phyloP scores from a whole-genome alignment of 2,329 filamentous ascomycete genomes.

The Calonectria naviculata region DNA sequence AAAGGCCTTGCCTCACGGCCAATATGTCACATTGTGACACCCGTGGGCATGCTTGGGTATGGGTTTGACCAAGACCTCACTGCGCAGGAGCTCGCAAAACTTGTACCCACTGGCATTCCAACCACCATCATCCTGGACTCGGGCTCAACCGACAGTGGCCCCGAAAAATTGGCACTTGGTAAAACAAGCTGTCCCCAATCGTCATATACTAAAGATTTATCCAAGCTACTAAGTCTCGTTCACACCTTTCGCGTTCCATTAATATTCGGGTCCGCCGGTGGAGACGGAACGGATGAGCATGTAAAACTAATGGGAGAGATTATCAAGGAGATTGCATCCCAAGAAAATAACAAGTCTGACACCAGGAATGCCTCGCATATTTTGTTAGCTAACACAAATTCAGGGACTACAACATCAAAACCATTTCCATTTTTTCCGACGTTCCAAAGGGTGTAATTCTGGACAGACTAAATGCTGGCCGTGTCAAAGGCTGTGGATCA shows the following conservation, averaged over 20 bases:
- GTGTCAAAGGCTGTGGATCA: slow-evolving; percentile 50
- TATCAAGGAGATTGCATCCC: slow-evolving; percentile 37
- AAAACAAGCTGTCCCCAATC: slow-evolving; percentile 52
- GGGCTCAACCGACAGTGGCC: slow-evolving; percentile 50
- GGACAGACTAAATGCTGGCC: slow-evolving; percentile 41
- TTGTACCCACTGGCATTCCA: slow-evolving; percentile 43
- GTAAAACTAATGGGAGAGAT: slow-evolving; percentile 53
- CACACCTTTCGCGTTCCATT: slow-evolving; percentile 49
- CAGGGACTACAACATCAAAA: slow-evolving; percentile 43
- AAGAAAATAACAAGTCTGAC: slow-evolving; percentile 18
- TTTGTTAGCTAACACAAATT: neutral
- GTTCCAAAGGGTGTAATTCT: slow-evolving; percentile 48
- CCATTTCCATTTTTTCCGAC: slow-evolving; percentile 51
- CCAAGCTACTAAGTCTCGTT: slow-evolving; percentile 49
- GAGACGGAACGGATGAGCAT: slow-evolving; percentile 58
- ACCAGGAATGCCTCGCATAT: accelerated
- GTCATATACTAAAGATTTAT: slow-evolving; percentile 55
- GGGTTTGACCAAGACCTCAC: slow-evolving; percentile 52
- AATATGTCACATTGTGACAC: slow-evolving; percentile 56
- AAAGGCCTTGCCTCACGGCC: neutral
- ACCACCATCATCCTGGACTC: slow-evolving; percentile 50
- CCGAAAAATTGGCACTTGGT: slow-evolving; percentile 54
- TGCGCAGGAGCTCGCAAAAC: slow-evolving; percentile 32
- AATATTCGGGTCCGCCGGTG: slow-evolving; percentile 58
- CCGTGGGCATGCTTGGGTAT: slow-evolving; percentile 62